Base-by-base conservation (phyloP, 768 basidiomycete genomes). In the Suillus tomentosus region DNA sequence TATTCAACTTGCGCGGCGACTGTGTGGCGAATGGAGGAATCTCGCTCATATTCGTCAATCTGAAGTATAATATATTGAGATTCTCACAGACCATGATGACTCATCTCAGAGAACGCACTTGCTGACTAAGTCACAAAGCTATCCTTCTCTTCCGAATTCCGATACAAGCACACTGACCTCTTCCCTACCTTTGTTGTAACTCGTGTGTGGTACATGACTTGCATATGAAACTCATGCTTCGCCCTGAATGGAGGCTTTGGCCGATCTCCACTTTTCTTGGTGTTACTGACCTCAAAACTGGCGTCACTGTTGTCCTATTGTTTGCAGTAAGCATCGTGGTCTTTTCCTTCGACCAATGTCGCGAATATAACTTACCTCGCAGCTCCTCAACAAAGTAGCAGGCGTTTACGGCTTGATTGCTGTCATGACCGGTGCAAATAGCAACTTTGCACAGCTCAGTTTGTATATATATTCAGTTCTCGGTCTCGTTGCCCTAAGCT, bases 331-430 rank as follows among this genome's bases (percentile, higher is more conserved):
- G 92, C 83, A 19, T 36, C 7, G 7, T 43, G 50, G 58, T 48
- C 31, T 55, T 51, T 51, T 42, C 19, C 37, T 64, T 39, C 37
- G 22, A 47, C 42, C 22, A 36, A 34, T 31, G 50, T 47, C 48
- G 43, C 24, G 47, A 55, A 54, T 22, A 69, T 67, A 66, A 70
- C 56, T 63, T 59, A 66, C 68, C 45, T 68, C 57, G 31, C 71
- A 92, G 92, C 79, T 95, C 61, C 81, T 99, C 68, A 99, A 99
- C 85, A 99, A 99, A 79, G 96, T 96, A 58, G 96, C 97, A 22
- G 96, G 97, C 59, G 86, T 98, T 10, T 99, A 99, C 74, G 97
- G 97, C 62, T 85, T 99, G 63, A 89, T 99, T 64, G 96, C 95
- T 6, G 85, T 95, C 63, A 78, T 95, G 64, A 91, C 91, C 1